Percentiles rank a stretch among this genome's conserved stretches.
Evolutionary conservation across 139 green algal genomes (phyloP).

Genomic region (Chlorella sp.): DNA sequence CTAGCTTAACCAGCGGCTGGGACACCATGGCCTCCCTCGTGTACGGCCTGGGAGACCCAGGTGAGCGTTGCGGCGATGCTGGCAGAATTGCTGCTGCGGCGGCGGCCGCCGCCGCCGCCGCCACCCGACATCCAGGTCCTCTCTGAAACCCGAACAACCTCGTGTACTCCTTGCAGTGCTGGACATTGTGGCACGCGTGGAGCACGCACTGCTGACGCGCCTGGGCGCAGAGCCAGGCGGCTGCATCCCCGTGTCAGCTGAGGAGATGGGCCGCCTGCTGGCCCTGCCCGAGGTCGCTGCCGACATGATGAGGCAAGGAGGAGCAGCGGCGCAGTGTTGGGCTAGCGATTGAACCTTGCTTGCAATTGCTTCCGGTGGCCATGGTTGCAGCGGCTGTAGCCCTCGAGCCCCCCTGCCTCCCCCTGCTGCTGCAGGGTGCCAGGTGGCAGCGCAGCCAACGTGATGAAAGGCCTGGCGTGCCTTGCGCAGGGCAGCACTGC

Average conservation of each 20-base stretch:
- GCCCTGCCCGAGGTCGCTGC: conserved; percentile 25
- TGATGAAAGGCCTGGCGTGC: conserved; percentile 55
- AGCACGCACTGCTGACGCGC: neutral
- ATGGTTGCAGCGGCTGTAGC: no score
- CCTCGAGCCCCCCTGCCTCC: neutral
- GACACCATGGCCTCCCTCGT: neutral
- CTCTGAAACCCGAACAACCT: neutral
- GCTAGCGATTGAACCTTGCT: no score
- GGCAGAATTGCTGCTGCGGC: neutral
- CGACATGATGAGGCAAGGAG: neutral
- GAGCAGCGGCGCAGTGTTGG: no score
- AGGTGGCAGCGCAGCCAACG: conserved; percentile 86
- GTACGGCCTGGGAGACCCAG: conserved; percentile 9
- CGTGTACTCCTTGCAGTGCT: conserved; percentile 23
- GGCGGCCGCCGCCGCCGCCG: neutral
- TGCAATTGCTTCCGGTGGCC: no score
- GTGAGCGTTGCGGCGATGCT: neutral
- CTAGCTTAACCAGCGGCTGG: no score
- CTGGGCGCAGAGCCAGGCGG: conserved; percentile 31
- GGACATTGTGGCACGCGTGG: conserved; percentile 41
- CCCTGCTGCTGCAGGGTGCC: conserved; percentile 47
- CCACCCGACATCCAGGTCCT: neutral
- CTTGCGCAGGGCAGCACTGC: neutral
- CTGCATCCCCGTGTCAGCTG: conserved; percentile 23
- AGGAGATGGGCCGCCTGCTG: conserved; percentile 37